Evolutionary conservation across 441 rosid genomes (phyloP).

Genomic region (Rhodomyrtus psidioides): DNA sequence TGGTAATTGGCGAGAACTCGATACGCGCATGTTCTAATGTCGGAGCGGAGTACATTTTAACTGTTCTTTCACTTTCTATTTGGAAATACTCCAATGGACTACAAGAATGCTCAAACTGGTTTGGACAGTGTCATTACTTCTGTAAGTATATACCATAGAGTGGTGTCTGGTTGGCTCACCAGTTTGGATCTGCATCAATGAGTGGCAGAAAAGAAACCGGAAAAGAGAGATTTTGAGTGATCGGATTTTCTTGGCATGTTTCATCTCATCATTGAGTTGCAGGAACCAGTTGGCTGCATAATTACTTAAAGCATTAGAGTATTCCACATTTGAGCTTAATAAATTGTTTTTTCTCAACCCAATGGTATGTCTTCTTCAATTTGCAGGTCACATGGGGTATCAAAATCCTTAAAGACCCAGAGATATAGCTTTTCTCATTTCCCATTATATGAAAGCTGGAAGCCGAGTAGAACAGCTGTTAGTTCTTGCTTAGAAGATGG

Average conservation of each 20-base stretch:
- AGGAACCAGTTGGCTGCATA: neutral
- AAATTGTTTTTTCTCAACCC: neutral
- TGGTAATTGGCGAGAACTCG: constrained; percentile 31
- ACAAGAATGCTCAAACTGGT: neutral
- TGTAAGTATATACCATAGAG: neutral
- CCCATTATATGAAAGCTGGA: constrained; percentile 15
- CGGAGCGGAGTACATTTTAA: neutral
- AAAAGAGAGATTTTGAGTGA: neutral
- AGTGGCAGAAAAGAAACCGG: neutral
- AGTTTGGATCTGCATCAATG: neutral
- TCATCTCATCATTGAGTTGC: neutral
- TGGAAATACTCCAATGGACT: neutral
- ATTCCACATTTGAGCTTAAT: neutral
- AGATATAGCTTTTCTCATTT: constrained; percentile 26
- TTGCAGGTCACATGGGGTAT: constrained; percentile 51
- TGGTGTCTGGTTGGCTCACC: neutral
- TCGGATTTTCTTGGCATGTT: neutral
- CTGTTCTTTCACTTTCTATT: neutral
- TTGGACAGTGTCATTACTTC: neutral
- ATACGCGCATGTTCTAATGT: neutral
- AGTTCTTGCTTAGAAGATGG: constrained; percentile 30
- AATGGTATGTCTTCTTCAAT: neutral
- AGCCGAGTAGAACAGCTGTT: constrained; percentile 18
- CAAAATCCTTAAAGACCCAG: constrained; percentile 31
- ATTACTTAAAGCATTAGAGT: neutral